phyloP scores from a whole-genome alignment of 164 flowering plant species.

The Nelumbo lutea region DNA sequence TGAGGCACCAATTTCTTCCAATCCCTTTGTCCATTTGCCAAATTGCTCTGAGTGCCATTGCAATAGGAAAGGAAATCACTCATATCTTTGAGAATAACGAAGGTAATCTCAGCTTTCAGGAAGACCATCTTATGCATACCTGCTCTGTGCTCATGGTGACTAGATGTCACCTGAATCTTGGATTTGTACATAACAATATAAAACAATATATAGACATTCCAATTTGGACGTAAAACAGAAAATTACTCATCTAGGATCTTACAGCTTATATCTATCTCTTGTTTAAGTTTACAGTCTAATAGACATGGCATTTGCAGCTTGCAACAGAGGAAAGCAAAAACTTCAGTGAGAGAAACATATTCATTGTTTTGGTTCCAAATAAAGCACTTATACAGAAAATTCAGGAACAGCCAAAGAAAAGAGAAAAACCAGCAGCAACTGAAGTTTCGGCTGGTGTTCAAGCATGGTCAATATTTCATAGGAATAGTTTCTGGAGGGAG shows the following conservation, averaged over 20 bases:
- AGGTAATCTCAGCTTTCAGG: too few species aligned
- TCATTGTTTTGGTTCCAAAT: slow-evolving; percentile 64
- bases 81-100: too few species aligned
- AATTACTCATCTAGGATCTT: neutral
- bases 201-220: neutral
- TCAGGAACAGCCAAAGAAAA: slow-evolving; percentile 65
- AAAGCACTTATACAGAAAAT: slow-evolving; percentile 52
- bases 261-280: neutral
- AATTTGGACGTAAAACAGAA: neutral
- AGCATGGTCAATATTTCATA: slow-evolving; percentile 6
- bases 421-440: slow-evolving; percentile 31
- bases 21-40: too few species aligned
- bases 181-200: too few species aligned
- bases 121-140: too few species aligned
- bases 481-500: slow-evolving; percentile 8
- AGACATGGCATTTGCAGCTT: slow-evolving; percentile 38
- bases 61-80: too few species aligned
- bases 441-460: slow-evolving; percentile 58
- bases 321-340: slow-evolving; percentile 72
- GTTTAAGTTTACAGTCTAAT: neutral
- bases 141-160: too few species aligned
- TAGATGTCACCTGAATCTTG: too few species aligned
- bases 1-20: too few species aligned
- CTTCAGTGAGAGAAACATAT: slow-evolving; percentile 62
- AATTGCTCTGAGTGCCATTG: too few species aligned